Evolutionary conservation across 164 flowering plant species (phyloP).

Genomic region (Houttuynia cordata): DNA sequence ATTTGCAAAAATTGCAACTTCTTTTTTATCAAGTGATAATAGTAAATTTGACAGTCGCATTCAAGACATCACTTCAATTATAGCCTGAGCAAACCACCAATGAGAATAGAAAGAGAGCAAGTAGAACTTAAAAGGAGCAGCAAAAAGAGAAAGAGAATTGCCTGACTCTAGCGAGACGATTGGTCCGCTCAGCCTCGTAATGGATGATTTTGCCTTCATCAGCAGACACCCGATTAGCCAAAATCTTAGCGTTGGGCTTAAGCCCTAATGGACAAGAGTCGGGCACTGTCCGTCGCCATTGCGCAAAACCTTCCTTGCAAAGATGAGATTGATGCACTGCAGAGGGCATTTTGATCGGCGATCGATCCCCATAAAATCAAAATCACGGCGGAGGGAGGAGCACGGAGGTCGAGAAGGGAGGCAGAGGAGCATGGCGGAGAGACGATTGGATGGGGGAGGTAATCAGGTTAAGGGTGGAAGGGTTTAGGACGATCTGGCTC

Average conservation of each 20-base stretch:
- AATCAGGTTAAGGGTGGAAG: too few species aligned
- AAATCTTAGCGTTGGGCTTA: conserved; percentile 55
- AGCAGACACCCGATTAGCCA: conserved; percentile 28
- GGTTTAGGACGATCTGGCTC: too few species aligned
- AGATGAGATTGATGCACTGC: conserved; percentile 53
- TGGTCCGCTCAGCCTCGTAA: conserved; percentile 68
- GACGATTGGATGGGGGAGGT: too few species aligned
- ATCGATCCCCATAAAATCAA: conserved; percentile 59
- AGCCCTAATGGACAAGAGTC: conserved; percentile 48
- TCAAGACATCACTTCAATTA: too few species aligned
- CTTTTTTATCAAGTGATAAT: too few species aligned
- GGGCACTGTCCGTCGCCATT: conserved; percentile 41
- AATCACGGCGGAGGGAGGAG: too few species aligned
- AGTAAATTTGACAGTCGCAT: too few species aligned
- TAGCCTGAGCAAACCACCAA: background rate
- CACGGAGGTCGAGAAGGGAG: too few species aligned
- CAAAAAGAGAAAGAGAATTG: conserved; percentile 8
- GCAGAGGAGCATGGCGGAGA: too few species aligned
- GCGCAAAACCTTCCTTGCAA: conserved; percentile 47
- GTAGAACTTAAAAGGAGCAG: background rate
- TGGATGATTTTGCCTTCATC: conserved; percentile 40
- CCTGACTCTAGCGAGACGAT: conserved; percentile 59
- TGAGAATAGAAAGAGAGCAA: background rate
- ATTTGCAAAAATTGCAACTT: too few species aligned
- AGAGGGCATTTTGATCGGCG: conserved; percentile 36